Percentiles rank a stretch among this genome's conserved stretches.
Evolutionary conservation across 1,139 yeast species (phyloP).

Genomic region (Saccharomycopsis crataegensis): DNA sequence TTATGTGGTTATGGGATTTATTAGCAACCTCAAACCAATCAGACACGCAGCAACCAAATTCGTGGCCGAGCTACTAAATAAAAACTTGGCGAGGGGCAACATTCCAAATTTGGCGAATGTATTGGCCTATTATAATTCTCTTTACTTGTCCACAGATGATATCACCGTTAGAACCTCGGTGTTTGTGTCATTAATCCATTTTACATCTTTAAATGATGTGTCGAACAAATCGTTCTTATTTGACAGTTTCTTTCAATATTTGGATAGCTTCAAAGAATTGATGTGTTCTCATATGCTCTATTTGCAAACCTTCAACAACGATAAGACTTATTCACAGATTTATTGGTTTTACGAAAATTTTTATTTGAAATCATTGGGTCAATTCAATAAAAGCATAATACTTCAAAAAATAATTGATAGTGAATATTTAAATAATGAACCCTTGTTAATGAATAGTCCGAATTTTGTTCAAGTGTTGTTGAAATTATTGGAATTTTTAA

Average conservation of each 20-base stretch:
- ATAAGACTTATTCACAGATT: slow-evolving; percentile 15
- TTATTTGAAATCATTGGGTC: slow-evolving; percentile 16
- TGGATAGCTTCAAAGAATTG: slow-evolving; percentile 17
- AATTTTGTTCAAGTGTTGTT: slow-evolving; percentile 23
- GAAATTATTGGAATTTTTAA: slow-evolving; percentile 13
- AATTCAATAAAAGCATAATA: slow-evolving; percentile 14
- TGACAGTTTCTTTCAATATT: slow-evolving; percentile 25
- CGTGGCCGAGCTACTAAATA: slow-evolving; percentile 29
- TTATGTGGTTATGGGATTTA: slow-evolving; percentile 20
- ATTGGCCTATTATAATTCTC: slow-evolving; percentile 26
- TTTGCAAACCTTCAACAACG: slow-evolving; percentile 8
- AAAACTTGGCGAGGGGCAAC: slow-evolving; percentile 21
- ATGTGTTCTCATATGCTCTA: slow-evolving; percentile 4
- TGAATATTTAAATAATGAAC: slow-evolving; percentile 17
- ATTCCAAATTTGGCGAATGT: slow-evolving; percentile 22
- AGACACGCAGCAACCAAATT: slow-evolving; percentile 28
- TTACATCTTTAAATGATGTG: slow-evolving; percentile 24
- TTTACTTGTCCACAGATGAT: slow-evolving; percentile 24
- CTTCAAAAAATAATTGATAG: slow-evolving; percentile 14
- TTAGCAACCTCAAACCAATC: slow-evolving; percentile 24
- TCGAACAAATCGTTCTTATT: slow-evolving; percentile 25
- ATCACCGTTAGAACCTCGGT: slow-evolving; percentile 25
- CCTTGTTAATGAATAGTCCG: slow-evolving; percentile 17
- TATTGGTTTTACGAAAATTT: slow-evolving; percentile 17
- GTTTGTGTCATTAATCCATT: slow-evolving; percentile 31